phyloP scores from a whole-genome alignment of 257 asterid species.

The Solanum rostratum region DNA sequence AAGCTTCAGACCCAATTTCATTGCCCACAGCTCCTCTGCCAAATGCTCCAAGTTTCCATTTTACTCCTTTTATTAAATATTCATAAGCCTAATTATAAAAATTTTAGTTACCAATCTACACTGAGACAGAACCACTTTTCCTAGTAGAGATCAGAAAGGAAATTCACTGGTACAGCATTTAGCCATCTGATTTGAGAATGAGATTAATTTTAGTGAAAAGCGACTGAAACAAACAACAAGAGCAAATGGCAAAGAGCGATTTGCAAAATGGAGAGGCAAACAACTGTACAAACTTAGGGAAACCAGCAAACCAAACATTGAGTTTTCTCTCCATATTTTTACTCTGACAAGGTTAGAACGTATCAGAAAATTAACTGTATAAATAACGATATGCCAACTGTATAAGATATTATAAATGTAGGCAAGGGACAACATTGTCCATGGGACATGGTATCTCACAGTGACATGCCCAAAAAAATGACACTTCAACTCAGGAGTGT shows the following conservation, averaged over 20 bases:
- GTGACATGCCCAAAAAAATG: neutral
- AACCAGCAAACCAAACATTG: neutral
- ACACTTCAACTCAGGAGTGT: neutral
- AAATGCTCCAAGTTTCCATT: constrained; percentile 84
- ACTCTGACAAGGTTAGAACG: neutral
- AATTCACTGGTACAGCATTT: neutral
- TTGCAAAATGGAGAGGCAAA: neutral
- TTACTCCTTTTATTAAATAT: constrained; percentile 66
- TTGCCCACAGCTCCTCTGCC: constrained; percentile 98
- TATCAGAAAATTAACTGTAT: neutral
- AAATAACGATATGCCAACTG: neutral
- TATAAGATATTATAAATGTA: neutral
- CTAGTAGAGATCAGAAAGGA: neutral
- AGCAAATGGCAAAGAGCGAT: neutral
- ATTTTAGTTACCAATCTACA: constrained; percentile 28
- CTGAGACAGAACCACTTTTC: neutral
- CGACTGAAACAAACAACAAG: neutral
- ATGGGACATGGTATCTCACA: neutral
- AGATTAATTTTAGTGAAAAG: neutral
- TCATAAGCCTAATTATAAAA: constrained; percentile 54
- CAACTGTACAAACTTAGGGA: neutral
- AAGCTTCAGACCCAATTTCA: constrained; percentile 90
- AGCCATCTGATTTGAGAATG: neutral
- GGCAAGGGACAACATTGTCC: neutral
- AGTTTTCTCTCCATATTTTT: neutral